A percentile compares a stretch with the other conserved stretches of the same genome.
phyloP scores from a whole-genome alignment of 139 green algal genomes.

The Pleodorina starrii region DNA sequence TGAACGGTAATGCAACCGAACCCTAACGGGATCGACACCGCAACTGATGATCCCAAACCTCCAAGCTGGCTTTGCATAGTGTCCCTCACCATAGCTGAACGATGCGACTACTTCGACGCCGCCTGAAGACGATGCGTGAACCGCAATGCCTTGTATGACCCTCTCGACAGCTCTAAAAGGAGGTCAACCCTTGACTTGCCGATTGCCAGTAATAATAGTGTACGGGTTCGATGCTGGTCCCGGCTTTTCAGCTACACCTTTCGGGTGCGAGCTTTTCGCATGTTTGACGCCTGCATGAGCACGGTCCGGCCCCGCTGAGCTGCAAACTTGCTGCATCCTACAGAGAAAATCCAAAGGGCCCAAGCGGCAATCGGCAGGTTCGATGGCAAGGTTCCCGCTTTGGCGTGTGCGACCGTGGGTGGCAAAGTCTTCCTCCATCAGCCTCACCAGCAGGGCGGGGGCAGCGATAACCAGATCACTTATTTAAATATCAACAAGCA shows the following conservation, averaged over 20 bases:
- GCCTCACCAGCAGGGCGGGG: constrained; percentile 65
- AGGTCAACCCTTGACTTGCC: not conserved
- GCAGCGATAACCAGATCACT: constrained; percentile 56
- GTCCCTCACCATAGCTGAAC: not conserved
- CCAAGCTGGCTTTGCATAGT: no score
- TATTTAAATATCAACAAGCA: constrained; percentile 86
- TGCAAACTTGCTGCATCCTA: not conserved
- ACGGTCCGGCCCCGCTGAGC: not conserved
- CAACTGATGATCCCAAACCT: no score
- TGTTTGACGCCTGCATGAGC: not conserved
- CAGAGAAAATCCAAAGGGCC: constrained; percentile 68
- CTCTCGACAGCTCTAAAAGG: not conserved
- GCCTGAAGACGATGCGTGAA: not conserved
- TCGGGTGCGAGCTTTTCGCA: not conserved
- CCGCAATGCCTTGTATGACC: constrained; percentile 8
- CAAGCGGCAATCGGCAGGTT: constrained; percentile 72
- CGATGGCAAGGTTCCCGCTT: constrained; percentile 66
- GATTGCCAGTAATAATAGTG: not conserved
- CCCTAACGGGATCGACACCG: no score
- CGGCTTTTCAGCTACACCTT: constrained; percentile 30
- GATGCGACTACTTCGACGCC: not conserved
- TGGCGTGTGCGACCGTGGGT: constrained; percentile 73
- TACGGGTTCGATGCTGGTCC: constrained; percentile 9
- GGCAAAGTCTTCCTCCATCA: constrained; percentile 85
- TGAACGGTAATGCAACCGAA: no score